Evolutionary conservation across 768 basidiomycete genomes (phyloP).

Genomic region (Paxillus involutus): DNA sequence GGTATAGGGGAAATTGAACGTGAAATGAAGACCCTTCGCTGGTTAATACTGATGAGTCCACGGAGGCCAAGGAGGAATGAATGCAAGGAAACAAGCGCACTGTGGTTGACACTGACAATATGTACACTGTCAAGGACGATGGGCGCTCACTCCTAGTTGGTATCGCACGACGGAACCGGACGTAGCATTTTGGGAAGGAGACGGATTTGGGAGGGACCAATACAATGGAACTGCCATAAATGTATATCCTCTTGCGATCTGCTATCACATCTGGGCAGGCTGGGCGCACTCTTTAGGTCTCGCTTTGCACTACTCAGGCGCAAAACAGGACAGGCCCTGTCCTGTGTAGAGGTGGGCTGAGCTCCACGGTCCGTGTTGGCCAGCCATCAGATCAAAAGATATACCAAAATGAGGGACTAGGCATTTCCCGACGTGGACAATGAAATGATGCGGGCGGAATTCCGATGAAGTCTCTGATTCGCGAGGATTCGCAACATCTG

Average conservation of each 20-base stretch:
- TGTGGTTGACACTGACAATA: slow-evolving; percentile 1
- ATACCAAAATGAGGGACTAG: no score
- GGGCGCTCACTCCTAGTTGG: neutral
- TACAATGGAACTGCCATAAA: neutral
- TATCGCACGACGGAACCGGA: slow-evolving; percentile 14
- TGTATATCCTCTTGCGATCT: neutral
- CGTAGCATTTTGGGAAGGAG: neutral
- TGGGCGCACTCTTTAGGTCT: neutral
- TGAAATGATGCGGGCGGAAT: neutral
- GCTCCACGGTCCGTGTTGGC: neutral
- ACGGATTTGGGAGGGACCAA: no score
- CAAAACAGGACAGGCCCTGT: neutral
- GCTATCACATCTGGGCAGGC: neutral
- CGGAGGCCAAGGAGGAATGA: neutral
- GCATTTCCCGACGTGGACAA: no score
- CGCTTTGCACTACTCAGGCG: neutral
- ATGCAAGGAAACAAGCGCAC: neutral
- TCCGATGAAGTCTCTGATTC: neutral
- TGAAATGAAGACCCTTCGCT: neutral
- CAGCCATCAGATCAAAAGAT: neutral
- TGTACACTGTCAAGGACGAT: slow-evolving; percentile 9
- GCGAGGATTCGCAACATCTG: neutral
- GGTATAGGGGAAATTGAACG: no score
- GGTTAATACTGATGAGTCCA: neutral
- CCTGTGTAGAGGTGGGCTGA: no score